phyloP scores from a whole-genome alignment of 2,329 filamentous ascomycete genomes.

The Apiospora rasikravindrae region DNA sequence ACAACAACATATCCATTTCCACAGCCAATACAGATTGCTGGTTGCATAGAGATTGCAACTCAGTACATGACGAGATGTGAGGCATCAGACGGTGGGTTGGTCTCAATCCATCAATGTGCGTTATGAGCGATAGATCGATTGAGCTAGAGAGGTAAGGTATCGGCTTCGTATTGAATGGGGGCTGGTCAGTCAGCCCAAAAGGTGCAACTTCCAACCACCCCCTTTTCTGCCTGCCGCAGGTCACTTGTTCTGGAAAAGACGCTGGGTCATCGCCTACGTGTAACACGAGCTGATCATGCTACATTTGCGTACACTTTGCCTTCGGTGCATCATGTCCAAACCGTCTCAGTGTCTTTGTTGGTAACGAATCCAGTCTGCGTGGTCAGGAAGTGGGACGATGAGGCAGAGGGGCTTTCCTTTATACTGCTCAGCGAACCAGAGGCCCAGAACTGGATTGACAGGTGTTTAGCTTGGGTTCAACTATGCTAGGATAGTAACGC shows the following conservation, averaged over 20 bases:
- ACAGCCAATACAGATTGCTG: too few relatives aligned
- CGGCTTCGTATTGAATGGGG: not conserved
- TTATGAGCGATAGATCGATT: not conserved
- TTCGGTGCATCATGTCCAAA: not conserved
- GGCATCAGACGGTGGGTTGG: not conserved
- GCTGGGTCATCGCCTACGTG: not conserved
- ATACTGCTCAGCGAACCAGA: not conserved
- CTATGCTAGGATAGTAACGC: not conserved
- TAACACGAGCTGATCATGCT: not conserved
- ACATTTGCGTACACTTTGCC: not conserved
- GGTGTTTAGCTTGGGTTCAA: not conserved
- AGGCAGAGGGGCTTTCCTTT: not conserved
- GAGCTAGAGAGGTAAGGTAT: not conserved
- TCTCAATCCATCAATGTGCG: not conserved
- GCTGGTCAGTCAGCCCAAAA: not conserved
- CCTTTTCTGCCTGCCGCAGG: not conserved
- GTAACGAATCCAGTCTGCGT: not conserved
- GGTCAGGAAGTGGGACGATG: constrained; percentile 6
- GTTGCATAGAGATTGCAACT: not conserved
- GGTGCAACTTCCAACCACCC: constrained; percentile 5
- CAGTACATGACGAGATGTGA: not conserved
- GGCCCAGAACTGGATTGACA: not conserved
- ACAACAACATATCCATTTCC: not conserved
- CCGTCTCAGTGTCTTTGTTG: not conserved
- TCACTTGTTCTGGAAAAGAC: not conserved